A percentile compares a stretch with the other conserved stretches of the same genome.
Evolutionary conservation across 495 filamentous ascomycete genomes (phyloP).

Genomic region (Lasiosphaeris hirsuta): DNA sequence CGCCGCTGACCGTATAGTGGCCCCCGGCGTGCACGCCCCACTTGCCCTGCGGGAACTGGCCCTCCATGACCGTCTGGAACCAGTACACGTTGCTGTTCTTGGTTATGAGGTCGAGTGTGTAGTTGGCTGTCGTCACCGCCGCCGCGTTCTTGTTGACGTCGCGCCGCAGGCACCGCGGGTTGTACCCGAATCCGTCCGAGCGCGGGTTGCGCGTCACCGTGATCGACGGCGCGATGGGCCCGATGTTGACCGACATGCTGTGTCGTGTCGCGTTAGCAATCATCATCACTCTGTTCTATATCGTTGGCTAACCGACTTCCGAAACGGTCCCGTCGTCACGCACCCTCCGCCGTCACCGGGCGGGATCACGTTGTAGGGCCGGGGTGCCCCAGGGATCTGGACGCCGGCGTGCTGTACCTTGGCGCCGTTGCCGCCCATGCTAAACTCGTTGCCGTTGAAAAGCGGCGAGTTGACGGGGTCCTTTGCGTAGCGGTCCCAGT

Average conservation of each 20-base stretch:
- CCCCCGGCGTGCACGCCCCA: slow-evolving; percentile 60
- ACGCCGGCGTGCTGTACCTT: slow-evolving; percentile 29
- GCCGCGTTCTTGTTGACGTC: slow-evolving; percentile 56
- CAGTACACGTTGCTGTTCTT: slow-evolving; percentile 42
- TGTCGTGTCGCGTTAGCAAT: background rate
- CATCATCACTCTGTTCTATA: no score
- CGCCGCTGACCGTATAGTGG: slow-evolving; percentile 46
- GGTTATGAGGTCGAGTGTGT: slow-evolving; percentile 41
- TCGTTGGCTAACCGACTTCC: slow-evolving; percentile 28
- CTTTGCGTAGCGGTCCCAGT: slow-evolving; percentile 28
- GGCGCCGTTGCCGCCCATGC: slow-evolving; percentile 27
- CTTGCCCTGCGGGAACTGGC: slow-evolving; percentile 25
- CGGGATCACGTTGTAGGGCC: slow-evolving; percentile 29
- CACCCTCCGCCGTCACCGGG: slow-evolving; percentile 61
- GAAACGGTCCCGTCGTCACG: slow-evolving; percentile 59
- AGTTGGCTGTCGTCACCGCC: slow-evolving; percentile 36
- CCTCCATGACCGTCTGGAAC: slow-evolving; percentile 49
- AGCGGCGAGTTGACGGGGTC: slow-evolving; percentile 24
- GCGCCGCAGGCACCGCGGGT: slow-evolving; percentile 64
- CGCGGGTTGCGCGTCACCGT: slow-evolving; percentile 37
- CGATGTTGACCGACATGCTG: slow-evolving; percentile 26
- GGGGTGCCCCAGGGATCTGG: slow-evolving; percentile 16
- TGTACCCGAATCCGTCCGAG: slow-evolving; percentile 41
- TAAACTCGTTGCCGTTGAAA: slow-evolving; percentile 30
- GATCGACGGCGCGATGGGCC: slow-evolving; percentile 31